Evolutionary conservation across 139 green algal genomes (phyloP).

Genomic region (Coccomyxa sp.): DNA sequence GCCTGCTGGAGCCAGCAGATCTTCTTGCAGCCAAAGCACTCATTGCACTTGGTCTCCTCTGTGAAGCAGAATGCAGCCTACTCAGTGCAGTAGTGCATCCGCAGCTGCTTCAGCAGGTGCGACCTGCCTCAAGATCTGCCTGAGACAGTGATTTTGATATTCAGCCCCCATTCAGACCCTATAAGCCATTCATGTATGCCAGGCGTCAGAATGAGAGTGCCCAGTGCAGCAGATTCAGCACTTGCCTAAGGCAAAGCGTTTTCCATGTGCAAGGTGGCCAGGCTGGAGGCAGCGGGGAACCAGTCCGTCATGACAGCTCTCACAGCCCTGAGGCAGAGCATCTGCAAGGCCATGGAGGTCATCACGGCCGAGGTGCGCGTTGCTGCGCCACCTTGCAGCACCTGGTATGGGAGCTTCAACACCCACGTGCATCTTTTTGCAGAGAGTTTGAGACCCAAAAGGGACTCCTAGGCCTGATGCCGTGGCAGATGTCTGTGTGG

Average conservation of each 20-base stretch:
- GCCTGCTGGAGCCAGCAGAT: constrained; percentile 60
- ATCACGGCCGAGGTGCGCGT: no score
- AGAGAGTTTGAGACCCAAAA: no score
- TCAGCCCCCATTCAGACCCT: background rate
- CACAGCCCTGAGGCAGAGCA: no score
- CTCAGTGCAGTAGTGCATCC: constrained; percentile 57
- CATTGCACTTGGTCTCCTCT: constrained; percentile 49
- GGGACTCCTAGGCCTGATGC: no score
- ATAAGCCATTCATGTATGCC: background rate
- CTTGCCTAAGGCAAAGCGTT: background rate
- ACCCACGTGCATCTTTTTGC: no score
- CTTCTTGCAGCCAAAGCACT: constrained; percentile 67
- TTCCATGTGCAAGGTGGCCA: background rate
- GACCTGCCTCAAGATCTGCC: background rate
- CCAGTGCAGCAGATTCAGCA: background rate
- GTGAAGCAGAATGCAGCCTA: constrained; percentile 22
- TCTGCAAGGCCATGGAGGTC: no score
- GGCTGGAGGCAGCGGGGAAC: no score
- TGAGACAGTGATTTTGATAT: background rate
- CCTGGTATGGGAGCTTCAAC: no score
- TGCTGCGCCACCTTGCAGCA: no score
- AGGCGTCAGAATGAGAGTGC: background rate
- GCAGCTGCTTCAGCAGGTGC: constrained; percentile 41
- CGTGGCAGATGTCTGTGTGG: no score
- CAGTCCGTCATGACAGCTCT: no score